Evolutionary conservation across 148 eudicot genomes (phyloP).

Genomic region (Mesembryanthemum crystallinum): DNA sequence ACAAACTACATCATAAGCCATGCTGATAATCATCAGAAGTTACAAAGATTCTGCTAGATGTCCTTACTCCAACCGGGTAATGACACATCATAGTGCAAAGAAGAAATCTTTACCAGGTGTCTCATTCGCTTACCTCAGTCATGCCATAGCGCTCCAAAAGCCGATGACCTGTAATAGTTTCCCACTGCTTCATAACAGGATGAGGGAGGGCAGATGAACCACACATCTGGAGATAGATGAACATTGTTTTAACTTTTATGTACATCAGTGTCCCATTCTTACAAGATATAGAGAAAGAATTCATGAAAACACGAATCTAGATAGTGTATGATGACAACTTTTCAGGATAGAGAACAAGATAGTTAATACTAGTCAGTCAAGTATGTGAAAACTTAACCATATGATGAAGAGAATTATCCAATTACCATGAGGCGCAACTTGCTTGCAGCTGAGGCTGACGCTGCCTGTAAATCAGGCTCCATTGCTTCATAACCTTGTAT

Average conservation of each 20-base stretch:
- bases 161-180: slow-evolving; percentile 78
- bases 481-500: slow-evolving; percentile 98
- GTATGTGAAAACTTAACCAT: not conserved
- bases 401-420: slow-evolving; percentile 6
- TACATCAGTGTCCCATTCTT: not conserved
- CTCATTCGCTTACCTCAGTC: slow-evolving; percentile 72
- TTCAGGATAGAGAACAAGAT: not conserved
- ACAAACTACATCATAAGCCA: slow-evolving; percentile 60
- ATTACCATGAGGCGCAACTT: slow-evolving; percentile 91
- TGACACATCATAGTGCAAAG: not conserved
- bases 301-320: not conserved
- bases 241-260: not conserved
- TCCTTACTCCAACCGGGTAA: not conserved
- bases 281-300: not conserved
- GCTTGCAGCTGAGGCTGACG: slow-evolving; percentile 79
- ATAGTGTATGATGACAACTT: not conserved
- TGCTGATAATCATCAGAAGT: slow-evolving; percentile 16
- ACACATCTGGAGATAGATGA: slow-evolving; percentile 63
- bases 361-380: not conserved
- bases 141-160: slow-evolving; percentile 96
- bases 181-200: slow-evolving; percentile 99
- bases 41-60: not conserved
- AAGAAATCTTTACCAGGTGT: not conserved
- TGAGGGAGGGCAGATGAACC: slow-evolving; percentile 98
- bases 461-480: slow-evolving; percentile 63